Conservation (phyloP, 176 grass and related monocot genomes). For the Zea mays region Zm-B73-REFERENCE-NAM-5.0 NC_050096.1:237980501-237981000, state of each 20-base stretch:
- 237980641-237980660: not conserved
- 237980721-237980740: not conserved
- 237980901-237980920: constrained; percentile 63
- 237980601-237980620: not conserved
- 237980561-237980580: constrained; percentile 51
- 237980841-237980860: not conserved
- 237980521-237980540: constrained; percentile 46
- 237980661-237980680: not conserved
- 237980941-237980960: constrained; percentile 59
- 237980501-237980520: constrained; percentile 56
- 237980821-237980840: not conserved
- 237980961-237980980: constrained; percentile 55
- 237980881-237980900: constrained; percentile 3
- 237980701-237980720: constrained; percentile 1
- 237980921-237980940: constrained; percentile 64
- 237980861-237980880: not conserved
- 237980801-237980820: not conserved
- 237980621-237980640: not conserved
- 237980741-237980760: not conserved
- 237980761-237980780: not conserved
- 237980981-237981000: constrained; percentile 73
- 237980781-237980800: not conserved
- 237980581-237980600: constrained; percentile 47
- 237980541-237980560: constrained; percentile 62
- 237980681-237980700: not conserved